Evolutionary conservation across 176 grass and related monocot species (phyloP), one percentile per base, ranked within the genome.

Genomic region (maize (Zea mays)): DNA sequence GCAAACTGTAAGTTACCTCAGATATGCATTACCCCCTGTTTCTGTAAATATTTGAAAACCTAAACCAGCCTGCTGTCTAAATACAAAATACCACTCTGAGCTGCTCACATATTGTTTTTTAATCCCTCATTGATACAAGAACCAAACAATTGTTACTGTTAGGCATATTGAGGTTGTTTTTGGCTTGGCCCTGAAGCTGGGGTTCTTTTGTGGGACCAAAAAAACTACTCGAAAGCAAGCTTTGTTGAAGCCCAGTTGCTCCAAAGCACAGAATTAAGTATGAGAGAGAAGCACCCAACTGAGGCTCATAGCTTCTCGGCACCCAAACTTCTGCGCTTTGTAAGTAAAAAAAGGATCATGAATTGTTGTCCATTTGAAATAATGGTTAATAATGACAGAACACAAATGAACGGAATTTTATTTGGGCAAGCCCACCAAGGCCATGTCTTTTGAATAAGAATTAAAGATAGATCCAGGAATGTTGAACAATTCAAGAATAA

Each of bases 351-450:
- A 70, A 34, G 2, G 43, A 69, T 14, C 1, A 21, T 45, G n/a
- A 33, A 47, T 34, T 43, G 44, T 68, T 46, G 44, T 67, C 65
- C 40, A 45, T 67, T 68, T 68, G 65, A 68, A 21, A 11, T 12
- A 47, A 12, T 3, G 20, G 19, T 47, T 47, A 47, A 46, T 7
- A 27, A 20, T 1, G 0, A 20, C 8, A 69, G 10, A 47, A 47
- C 17, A 19, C 44, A 77, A 50, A 48, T 49, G 44, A 55, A 41
- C 36, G 46, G 45, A 45, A 44, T 1, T 11, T 67, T 51, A 49
- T 65, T 72, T 43, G 20, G 42, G 37, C 1, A 63, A 44, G 16
- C 71, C 62, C 10, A 2, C 27, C 27, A 6, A 10, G 10, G 76
- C 37, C 4, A 20, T 2, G 82, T 38, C 1, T 36, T 46, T 4